Evolutionary conservation across 2,329 filamentous ascomycete genomes (phyloP).

Genomic region (Pseudogymnoascus sp.): DNA sequence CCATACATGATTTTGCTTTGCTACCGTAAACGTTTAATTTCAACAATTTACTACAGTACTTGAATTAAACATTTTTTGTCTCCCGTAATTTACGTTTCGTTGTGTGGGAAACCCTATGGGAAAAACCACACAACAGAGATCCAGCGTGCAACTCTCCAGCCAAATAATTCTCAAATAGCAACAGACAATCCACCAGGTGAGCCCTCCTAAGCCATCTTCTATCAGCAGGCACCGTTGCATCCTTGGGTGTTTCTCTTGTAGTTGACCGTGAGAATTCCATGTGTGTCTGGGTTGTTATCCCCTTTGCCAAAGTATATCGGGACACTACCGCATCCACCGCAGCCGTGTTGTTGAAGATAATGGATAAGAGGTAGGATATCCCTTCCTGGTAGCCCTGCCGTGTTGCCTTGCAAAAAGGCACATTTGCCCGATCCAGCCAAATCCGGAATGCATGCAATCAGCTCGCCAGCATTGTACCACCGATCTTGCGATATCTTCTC

Average conservation of each 20-base stretch:
- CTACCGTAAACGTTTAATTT: background rate
- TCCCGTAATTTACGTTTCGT: background rate
- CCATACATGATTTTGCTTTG: background rate
- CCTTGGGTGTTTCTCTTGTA: background rate
- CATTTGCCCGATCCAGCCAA: background rate
- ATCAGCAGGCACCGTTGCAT: background rate
- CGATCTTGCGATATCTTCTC: background rate
- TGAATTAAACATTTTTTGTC: background rate
- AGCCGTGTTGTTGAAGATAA: background rate
- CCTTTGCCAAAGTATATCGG: background rate
- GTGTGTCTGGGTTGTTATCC: background rate
- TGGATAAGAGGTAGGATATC: background rate
- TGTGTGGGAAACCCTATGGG: background rate
- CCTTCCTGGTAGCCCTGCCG: background rate
- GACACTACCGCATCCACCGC: background rate
- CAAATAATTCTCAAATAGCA: background rate
- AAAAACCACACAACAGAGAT: background rate
- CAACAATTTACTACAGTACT: background rate
- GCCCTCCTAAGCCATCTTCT: background rate
- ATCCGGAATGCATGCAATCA: background rate
- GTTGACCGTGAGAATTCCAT: background rate
- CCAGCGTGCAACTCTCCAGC: background rate
- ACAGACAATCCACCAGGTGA: background rate
- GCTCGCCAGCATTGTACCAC: background rate
- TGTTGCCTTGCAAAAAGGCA: background rate